Conservation (phyloP, 176 grass and related monocot genomes). For the Oryza brachyantha region DNA sequence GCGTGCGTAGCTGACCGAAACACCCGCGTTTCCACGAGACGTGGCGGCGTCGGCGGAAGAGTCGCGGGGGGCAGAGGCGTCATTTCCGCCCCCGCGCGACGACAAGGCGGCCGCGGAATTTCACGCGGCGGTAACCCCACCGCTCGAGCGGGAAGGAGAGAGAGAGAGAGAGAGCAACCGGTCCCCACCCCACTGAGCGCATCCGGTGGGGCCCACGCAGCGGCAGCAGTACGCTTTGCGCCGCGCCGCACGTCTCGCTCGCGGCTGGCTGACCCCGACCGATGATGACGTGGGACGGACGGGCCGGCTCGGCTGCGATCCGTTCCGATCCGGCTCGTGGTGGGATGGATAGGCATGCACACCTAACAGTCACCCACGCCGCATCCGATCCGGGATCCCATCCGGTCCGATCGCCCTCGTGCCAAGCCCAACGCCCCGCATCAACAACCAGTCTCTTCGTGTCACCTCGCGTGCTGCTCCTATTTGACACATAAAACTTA, state of each 20-base stretch:
- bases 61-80: background rate
- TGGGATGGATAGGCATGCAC: background rate
- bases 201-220: background rate
- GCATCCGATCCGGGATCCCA: conserved; percentile 1
- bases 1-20: no score
- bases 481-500: no score
- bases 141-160: background rate
- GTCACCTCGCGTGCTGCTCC: no score
- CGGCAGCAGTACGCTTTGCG: background rate
- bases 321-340: background rate
- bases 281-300: background rate
- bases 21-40: background rate
- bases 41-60: background rate
- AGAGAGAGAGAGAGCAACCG: no score
- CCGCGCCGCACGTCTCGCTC: background rate
- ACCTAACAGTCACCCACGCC: conserved; percentile 2
- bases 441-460: no score
- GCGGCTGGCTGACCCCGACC: background rate
- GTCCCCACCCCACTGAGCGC: background rate
- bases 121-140: background rate
- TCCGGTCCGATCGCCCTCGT: background rate
- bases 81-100: accelerated
- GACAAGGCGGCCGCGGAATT: background rate
- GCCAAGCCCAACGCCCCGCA: no score
- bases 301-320: background rate